Evolutionary conservation across 164 flowering plant species (phyloP).

Genomic region (Paratinospora sagittata): DNA sequence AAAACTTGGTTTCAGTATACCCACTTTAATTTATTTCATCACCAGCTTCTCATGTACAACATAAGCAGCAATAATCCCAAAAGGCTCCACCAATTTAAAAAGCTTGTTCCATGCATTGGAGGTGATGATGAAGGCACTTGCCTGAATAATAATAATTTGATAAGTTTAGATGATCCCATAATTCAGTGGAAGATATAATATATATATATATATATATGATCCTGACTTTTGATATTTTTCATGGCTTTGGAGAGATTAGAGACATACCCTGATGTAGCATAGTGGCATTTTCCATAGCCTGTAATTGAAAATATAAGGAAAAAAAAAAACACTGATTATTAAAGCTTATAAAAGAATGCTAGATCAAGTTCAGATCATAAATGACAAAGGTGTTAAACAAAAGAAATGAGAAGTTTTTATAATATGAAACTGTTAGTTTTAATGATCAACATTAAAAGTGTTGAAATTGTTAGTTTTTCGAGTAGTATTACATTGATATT

Average conservation of each 20-base stretch:
- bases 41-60: slow-evolving; percentile 33
- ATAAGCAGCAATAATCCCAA: slow-evolving; percentile 29
- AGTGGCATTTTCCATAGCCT: slow-evolving; percentile 65
- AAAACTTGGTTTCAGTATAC: neutral
- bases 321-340: too few species aligned
- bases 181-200: too few species aligned
- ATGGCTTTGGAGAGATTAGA: neutral
- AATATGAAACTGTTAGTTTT: too few species aligned
- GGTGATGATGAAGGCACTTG: slow-evolving; percentile 27
- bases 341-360: too few species aligned
- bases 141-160: slow-evolving; percentile 33
- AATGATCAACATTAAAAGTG: too few species aligned
- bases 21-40: too few species aligned
- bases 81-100: slow-evolving; percentile 24
- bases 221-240: neutral
- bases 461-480: too few species aligned
- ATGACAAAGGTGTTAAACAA: too few species aligned
- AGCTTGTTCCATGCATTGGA: slow-evolving; percentile 12
- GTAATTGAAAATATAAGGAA: slow-evolving; percentile 9
- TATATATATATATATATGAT: neutral
- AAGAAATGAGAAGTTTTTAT: too few species aligned
- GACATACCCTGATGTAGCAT: slow-evolving; percentile 46
- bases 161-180: too few species aligned
- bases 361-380: neutral
- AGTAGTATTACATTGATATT: too few species aligned